Base-by-base conservation (phyloP, 1,284 basidiomycete species). In the Meira miltonrushii region DNA sequence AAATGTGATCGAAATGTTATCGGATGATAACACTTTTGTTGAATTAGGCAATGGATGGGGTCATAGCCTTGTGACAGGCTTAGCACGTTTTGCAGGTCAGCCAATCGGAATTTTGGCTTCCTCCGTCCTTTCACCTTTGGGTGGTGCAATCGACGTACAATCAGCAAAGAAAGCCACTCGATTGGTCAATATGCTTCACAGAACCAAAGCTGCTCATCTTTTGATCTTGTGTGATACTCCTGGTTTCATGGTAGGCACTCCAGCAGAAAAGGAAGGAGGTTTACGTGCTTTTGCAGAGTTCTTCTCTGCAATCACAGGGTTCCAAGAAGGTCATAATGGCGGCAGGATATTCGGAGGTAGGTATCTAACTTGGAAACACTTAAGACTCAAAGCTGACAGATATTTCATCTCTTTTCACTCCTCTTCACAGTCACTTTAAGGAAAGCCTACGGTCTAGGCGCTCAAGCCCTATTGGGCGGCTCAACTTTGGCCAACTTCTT, bases 191-290 rank as follows among this genome's bases (percentile, higher is more conserved):
- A 53, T 71, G 13, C 59, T 71, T n/a, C 21, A 59, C 0, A 56
- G 67, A 11, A 69, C 67, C 2, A 53, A 60, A 2, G 41, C 58
- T 0, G 41, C 44, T 7, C 69, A 71, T 37, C 48, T 71, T 7
- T 9, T 69, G 38, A 59, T 57, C 33, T 59, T 69, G 0, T 64
- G 61, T 57, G 69, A 71, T 54, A 69, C 69, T 13, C 69, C 69
- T 10, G 69, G 69, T 7, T 71, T 71, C 62, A 67, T 67, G 61
- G 67, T 69, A 15, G 67, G 69, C 0, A 62, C 65, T 0, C 54
- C 56, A 1, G 65, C 64, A 39, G 69, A 71, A 8, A 54, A 33
- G 1, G 64, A 62, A 1, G 69, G 64, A 37, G 57, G 56, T 1
- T 61, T 69, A 59, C 59, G 68, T 4, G 50, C 55, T 1, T 71